Base-by-base conservation (phyloP, 495 filamentous ascomycete species). In the Choiromyces venosus region DNA sequence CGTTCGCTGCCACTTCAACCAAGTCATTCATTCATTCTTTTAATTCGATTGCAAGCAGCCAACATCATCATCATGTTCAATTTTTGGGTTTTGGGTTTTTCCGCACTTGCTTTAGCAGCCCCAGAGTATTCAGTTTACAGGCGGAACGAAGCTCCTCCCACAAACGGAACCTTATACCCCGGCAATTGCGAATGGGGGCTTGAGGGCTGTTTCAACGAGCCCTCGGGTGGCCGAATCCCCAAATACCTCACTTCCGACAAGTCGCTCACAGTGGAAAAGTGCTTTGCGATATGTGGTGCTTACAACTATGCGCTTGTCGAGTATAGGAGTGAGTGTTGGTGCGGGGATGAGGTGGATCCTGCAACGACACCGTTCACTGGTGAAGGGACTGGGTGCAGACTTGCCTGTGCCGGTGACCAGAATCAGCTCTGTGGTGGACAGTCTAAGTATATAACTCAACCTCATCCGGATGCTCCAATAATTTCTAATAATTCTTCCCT, bases 271-370 rank as follows among this genome's bases (percentile, higher is more conserved):
- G 40, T 74, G 19, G 33, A 75, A 19, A 68, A 66, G 65, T 75
- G 75, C 37, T 66, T 39, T 14, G 42, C 14, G 7, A 64, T 67
- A 44, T 76, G 72, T 18, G 21, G 10, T 37, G n/a, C 70, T 65
- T 71, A 33, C 29, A 33, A 6, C 2, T 74, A 65, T 64, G 72
- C 74, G 2, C 25, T 76, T 37, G 40, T 76, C 29, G 68, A 75
- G 40, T 75, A n/a, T 40, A 65, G 64, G 18, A 77, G 68, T 12
- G 75, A 77, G 29, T 77, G 75, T 37, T 76, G 72, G 75, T 76
- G 75, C 40, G 75, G 44, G 21, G 65, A 38, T n/a, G 38, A 2
- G 14, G 12, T 65, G 10, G 33, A 68, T 19, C 35, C 64, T 25
- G 40, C 39, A n/a, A 71, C 42, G 37, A 69, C 44, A 2, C 10